phyloP scores from a whole-genome alignment of 805 yeast genomes.

The Yarrowia phangngaensis region DNA sequence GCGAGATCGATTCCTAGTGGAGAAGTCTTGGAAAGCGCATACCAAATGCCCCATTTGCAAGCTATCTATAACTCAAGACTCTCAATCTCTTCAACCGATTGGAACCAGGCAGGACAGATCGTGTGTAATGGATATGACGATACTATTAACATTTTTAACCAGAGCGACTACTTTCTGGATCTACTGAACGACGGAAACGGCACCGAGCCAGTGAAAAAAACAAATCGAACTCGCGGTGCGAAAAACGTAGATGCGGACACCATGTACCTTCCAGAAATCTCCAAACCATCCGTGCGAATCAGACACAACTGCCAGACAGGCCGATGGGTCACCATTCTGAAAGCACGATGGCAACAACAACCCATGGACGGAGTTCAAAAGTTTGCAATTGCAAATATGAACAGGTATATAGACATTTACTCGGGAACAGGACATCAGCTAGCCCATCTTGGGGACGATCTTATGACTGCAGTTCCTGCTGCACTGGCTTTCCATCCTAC shows the following conservation, averaged over 20 bases:
- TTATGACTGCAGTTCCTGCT: constrained; percentile 89
- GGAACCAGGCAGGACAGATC: constrained; percentile 62
- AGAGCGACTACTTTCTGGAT: constrained; percentile 22
- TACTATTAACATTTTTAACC: constrained; percentile 66
- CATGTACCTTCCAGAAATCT: constrained; percentile 35
- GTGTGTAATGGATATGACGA: constrained; percentile 95
- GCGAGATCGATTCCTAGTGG: constrained; percentile 29
- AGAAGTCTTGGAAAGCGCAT: constrained; percentile 21
- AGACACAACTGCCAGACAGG: constrained; percentile 96
- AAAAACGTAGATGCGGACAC: neutral
- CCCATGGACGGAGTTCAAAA: constrained; percentile 73
- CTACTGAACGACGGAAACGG: constrained; percentile 40
- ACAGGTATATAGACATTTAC: constrained; percentile 77
- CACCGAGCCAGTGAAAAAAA: constrained; percentile 27
- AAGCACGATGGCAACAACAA: constrained; percentile 76
- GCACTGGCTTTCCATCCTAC: constrained; percentile 79
- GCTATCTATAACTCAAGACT: constrained; percentile 70
- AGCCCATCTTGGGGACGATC: constrained; percentile 62
- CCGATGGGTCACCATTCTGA: constrained; percentile 89
- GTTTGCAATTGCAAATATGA: constrained; percentile 92
- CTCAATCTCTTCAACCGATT: constrained; percentile 80
- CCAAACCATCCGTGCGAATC: constrained; percentile 60
- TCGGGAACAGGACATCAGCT: constrained; percentile 70
- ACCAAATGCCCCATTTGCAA: constrained; percentile 44
- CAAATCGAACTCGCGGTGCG: neutral